Percentiles rank a stretch among this genome's conserved stretches.
phyloP scores from a whole-genome alignment of 2,329 filamentous ascomycete genomes.

The Fusarium tuaranense region DNA sequence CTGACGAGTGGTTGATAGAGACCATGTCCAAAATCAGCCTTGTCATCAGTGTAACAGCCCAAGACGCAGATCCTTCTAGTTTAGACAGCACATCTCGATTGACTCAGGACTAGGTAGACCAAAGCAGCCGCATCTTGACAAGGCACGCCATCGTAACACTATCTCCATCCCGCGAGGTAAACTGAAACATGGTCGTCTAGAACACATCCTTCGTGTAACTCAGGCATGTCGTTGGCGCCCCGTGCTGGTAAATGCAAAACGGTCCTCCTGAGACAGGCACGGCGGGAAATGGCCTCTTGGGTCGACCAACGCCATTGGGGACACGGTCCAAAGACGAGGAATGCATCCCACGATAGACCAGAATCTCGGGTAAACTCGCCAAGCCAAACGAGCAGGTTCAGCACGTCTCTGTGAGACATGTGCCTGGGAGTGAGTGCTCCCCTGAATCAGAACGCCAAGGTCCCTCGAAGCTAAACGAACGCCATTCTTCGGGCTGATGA shows the following conservation, averaged over 20 bases:
- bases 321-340: conserved; percentile 10
- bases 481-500: background rate
- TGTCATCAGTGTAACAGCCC: background rate
- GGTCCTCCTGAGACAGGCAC: background rate
- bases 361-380: background rate
- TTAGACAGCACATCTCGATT: background rate
- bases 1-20: background rate
- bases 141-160: background rate
- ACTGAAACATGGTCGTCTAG: background rate
- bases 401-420: background rate
- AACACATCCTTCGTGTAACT: background rate
- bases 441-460: background rate
- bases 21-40: background rate
- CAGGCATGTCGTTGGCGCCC: background rate
- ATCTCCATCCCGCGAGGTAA: background rate
- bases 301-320: background rate
- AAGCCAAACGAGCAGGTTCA: background rate
- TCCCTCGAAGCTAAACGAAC: background rate
- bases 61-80: background rate
- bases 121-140: background rate
- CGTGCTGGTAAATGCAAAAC: background rate
- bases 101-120: background rate
- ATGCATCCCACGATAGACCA: conserved; percentile 1
- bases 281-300: background rate
- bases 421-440: background rate